These are phyloP conservation scores for Asterophora lycoperdoides DNA, from an alignment of 768 basidiomycete species.

Conservation along the genomic window DNA sequence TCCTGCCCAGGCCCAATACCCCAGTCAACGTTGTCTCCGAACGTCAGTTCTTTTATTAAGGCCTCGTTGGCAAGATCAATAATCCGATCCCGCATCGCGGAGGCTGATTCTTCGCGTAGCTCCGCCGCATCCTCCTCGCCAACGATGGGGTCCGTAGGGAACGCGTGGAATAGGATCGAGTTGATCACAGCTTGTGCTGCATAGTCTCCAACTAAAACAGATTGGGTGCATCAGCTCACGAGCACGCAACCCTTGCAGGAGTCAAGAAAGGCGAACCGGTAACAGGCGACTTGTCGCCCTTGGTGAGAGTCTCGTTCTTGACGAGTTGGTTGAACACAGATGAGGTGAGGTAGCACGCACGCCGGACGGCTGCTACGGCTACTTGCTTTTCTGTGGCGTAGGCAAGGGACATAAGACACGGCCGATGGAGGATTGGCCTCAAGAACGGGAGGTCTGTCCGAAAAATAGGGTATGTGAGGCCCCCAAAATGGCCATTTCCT, in stretches of 20 bases:
- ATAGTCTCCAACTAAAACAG: constrained; percentile 77
- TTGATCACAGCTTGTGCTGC: constrained; percentile 91
- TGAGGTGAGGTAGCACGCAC: constrained; percentile 81
- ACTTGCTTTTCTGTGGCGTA: constrained; percentile 72
- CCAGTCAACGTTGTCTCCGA: constrained; percentile 64
- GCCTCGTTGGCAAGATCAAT: constrained; percentile 80
- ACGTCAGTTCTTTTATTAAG: constrained; percentile 47
- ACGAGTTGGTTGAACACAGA: constrained; percentile 84
- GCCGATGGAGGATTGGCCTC: constrained; percentile 15
- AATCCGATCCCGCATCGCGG: constrained; percentile 57
- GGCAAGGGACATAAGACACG: constrained; percentile 45
- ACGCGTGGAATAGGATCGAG: constrained; percentile 67
- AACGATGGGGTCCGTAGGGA: constrained; percentile 84
- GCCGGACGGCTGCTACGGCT: constrained; percentile 80
- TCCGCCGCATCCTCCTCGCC: constrained; percentile 93
- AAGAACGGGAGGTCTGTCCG: too few relatives aligned
- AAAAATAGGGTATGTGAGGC: too few relatives aligned
- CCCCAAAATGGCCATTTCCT: too few relatives aligned
- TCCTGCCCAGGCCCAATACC: constrained; percentile 60
- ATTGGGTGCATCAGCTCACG: constrained; percentile 1
- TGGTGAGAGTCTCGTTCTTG: constrained; percentile 80
- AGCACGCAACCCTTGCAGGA: not conserved
- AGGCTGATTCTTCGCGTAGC: constrained; percentile 48
- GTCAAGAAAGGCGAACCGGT: constrained; percentile 51
- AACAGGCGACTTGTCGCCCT: constrained; percentile 90